Conservation (phyloP, 257 asterid genomes). For the Petunia axillaris region DNA sequence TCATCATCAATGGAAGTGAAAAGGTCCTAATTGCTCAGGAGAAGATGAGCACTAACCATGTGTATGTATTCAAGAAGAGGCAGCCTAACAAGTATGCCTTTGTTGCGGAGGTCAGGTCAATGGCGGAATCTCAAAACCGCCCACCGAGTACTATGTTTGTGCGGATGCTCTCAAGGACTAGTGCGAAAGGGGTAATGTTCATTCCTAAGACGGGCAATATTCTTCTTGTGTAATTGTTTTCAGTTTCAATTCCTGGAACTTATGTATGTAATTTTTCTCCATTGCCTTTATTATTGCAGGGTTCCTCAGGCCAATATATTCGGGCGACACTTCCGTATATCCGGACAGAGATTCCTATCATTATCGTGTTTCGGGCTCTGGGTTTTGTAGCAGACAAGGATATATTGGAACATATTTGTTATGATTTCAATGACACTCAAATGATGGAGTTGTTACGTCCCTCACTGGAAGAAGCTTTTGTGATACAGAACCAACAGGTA, state of each 20-base stretch:
- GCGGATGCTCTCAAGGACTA: slow-evolving; percentile 96
- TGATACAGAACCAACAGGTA: slow-evolving; percentile 97
- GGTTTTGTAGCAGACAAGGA: slow-evolving; percentile 99
- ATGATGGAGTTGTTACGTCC: slow-evolving; percentile 99
- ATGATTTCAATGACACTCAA: slow-evolving; percentile 87
- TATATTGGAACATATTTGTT: slow-evolving; percentile 91
- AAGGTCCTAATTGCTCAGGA: slow-evolving; percentile 98
- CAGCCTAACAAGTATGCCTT: slow-evolving; percentile 99
- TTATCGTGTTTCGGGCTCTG: slow-evolving; percentile 88
- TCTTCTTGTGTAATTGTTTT: neutral
- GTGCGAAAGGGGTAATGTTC: slow-evolving; percentile 91
- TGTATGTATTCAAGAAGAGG: slow-evolving; percentile 93
- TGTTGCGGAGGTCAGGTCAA: slow-evolving; percentile 91
- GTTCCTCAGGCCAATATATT: slow-evolving; percentile 96
- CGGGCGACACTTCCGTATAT: slow-evolving; percentile 96
- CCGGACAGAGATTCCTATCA: slow-evolving; percentile 93
- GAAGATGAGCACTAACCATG: slow-evolving; percentile 99
- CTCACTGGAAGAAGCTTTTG: slow-evolving; percentile 97
- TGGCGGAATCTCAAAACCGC: slow-evolving; percentile 95
- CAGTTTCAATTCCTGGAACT: neutral
- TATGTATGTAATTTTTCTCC: slow-evolving; percentile 13
- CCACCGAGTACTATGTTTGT: slow-evolving; percentile 98
- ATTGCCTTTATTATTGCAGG: slow-evolving; percentile 50
- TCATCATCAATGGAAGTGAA: slow-evolving; percentile 95
- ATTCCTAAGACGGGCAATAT: neutral